phyloP scores from a whole-genome alignment of 169 alveolate species.

The Plasmodium gaboni region DNA sequence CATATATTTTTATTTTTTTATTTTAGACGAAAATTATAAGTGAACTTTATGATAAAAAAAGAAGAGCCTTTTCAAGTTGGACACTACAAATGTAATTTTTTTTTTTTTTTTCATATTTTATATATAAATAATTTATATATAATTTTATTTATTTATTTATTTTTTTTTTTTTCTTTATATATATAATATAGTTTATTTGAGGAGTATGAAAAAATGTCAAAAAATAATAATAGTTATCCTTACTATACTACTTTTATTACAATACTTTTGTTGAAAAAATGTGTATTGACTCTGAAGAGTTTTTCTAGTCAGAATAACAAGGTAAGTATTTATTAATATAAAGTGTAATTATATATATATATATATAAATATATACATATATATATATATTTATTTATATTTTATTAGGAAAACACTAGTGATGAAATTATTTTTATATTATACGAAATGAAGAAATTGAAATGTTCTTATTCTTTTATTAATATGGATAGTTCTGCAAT shows the following conservation, averaged over 20 bases:
- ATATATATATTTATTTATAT: not conserved
- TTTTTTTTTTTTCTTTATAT: not conserved
- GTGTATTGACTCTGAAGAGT: constrained; percentile 58
- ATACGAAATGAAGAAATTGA: constrained; percentile 66
- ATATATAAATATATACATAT: not conserved
- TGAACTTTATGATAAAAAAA: constrained; percentile 60
- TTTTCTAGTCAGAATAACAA: constrained; percentile 60
- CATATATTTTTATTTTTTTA: not conserved
- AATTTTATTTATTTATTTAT: not conserved
- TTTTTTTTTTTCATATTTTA: not conserved
- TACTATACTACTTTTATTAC: constrained; percentile 65
- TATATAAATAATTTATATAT: not conserved
- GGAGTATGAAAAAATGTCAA: constrained; percentile 69
- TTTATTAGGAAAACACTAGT: constrained; percentile 17
- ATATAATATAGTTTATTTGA: constrained; percentile 42
- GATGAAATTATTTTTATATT: constrained; percentile 71
- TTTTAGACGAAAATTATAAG: constrained; percentile 69
- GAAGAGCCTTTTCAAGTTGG: constrained; percentile 76
- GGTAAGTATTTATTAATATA: constrained; percentile 16
- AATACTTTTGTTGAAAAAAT: constrained; percentile 58
- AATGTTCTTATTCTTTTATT: constrained; percentile 51
- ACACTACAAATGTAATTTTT: constrained; percentile 62
- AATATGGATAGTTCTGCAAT: constrained; percentile 24
- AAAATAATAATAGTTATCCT: constrained; percentile 39
- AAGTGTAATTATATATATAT: not conserved